Base-by-base conservation (phyloP, 1,139 yeast species). In the Geotrichum macrosporum region DNA sequence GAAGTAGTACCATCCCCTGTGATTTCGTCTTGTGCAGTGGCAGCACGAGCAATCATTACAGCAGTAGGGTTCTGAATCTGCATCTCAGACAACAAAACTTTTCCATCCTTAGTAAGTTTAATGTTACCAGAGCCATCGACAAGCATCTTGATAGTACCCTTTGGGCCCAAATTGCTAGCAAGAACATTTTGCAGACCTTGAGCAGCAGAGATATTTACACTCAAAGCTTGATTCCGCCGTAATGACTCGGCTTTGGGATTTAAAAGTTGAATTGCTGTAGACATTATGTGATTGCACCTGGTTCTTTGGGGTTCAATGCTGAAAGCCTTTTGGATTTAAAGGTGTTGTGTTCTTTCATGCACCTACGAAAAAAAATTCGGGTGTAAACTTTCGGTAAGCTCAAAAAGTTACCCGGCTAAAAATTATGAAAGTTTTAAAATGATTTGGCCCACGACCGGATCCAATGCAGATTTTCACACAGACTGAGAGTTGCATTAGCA, bases 1-100 rank as follows among this genome's bases (percentile, higher is more conserved):
- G 96, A 84, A n/a, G 98, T 92, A 50, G 99, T 94, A 55, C 99
- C 99, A 66, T 92, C 99, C 45, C 99, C 99, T 12, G 98, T 86
- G 64, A 94, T 88, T 66, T 92, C 98, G 67, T 92, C 99, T 69
- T 92, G 99, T 0, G 98, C 96, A 42, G 96, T 81, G 47, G 99
- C 99, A 10, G 97, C 98, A 55, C 97, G 76, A 3, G 98, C 74
- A 72, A 92, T 92, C 95, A 94, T 85, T 31, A 92, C 95, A 0
- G 99, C 99, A 2, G 99, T 94, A 12, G 99, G 99, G 57, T 92
- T 94, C 67, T 92, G 97, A 66, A 92, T 94, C 69, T 94, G 99
- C 99, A 92, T 92, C 64, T 92, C 98, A 24, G 87, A 78, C 52
- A 92, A 72, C 54, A 92, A 73, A 12, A 94, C 97, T 63, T 92